Evolutionary conservation across 192 early-diverging fungal species (phyloP).

Genomic region (Backusella australiensis): DNA sequence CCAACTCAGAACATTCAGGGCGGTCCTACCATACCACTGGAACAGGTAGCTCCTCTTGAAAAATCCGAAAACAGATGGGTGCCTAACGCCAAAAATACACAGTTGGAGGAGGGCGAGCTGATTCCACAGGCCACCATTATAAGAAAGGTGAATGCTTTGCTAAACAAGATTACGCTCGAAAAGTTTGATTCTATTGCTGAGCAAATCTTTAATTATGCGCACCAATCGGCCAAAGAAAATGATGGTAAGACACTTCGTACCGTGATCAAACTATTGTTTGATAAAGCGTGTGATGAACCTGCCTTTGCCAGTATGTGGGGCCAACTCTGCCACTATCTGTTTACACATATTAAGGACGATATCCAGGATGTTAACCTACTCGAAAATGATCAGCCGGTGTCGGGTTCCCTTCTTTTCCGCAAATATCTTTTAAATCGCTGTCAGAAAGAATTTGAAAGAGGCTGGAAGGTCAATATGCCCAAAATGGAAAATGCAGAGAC

Average conservation of each 20-base stretch:
- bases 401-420: slow-evolving; percentile 78
- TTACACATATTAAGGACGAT: slow-evolving; percentile 56
- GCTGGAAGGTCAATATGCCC: slow-evolving; percentile 84
- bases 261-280: slow-evolving; percentile 85
- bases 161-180: slow-evolving; percentile 98
- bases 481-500: slow-evolving; percentile 56
- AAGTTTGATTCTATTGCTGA: slow-evolving; percentile 87
- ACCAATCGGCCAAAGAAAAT: slow-evolving; percentile 62
- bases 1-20: slow-evolving; percentile 34
- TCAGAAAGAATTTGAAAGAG: slow-evolving; percentile 93
- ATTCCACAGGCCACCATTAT: slow-evolving; percentile 55
- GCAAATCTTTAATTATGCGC: slow-evolving; percentile 81
- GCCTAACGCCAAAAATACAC: slow-evolving; percentile 33
- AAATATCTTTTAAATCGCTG: slow-evolving; percentile 89
- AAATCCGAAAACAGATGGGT: slow-evolving; percentile 83
- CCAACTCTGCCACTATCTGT: slow-evolving; percentile 77
- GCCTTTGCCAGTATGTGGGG: slow-evolving; percentile 91
- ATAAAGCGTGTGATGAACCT: slow-evolving; percentile 95
- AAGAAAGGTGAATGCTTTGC: slow-evolving; percentile 81
- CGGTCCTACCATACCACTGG: slow-evolving; percentile 45
- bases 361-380: slow-evolving; percentile 61
- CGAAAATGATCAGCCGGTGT: slow-evolving; percentile 49
- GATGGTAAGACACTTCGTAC: slow-evolving; percentile 75
- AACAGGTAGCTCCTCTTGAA: slow-evolving; percentile 75
- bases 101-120: slow-evolving; percentile 23